Conservation (phyloP, 805 yeast genomes). For the Debaryomyces castellii region DNA sequence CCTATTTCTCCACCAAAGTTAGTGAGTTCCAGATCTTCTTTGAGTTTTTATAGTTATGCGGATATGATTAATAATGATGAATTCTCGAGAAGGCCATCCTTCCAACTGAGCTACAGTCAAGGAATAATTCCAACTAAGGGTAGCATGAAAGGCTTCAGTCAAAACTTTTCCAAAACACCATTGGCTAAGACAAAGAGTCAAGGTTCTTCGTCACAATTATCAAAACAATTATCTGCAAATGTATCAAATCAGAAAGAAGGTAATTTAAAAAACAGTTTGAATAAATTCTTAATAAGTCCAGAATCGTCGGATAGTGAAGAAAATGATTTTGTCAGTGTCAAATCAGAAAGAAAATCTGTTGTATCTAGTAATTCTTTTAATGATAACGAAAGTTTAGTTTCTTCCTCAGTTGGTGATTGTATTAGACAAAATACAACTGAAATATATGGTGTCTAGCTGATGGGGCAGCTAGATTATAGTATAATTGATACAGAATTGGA, state of each 20-base stretch:
- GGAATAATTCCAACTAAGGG: slow-evolving; percentile 5
- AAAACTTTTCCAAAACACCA: slow-evolving; percentile 7
- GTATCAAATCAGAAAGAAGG: slow-evolving; percentile 4
- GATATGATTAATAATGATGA: slow-evolving; percentile 75
- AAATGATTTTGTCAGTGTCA: slow-evolving; percentile 8
- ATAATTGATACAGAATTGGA: background rate
- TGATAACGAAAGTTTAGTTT: slow-evolving; percentile 38
- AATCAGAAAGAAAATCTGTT: slow-evolving; percentile 10
- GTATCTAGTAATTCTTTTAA: slow-evolving; percentile 10
- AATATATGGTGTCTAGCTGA: slow-evolving; percentile 21
- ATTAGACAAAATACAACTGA: slow-evolving; percentile 39
- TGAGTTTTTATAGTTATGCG: slow-evolving; percentile 72
- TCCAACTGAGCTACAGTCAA: slow-evolving; percentile 27
- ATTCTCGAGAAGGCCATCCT: slow-evolving; percentile 59
- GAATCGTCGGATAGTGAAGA: slow-evolving; percentile 27
- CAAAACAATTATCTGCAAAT: slow-evolving; percentile 20
- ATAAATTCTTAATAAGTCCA: slow-evolving; percentile 24
- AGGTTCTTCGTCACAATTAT: slow-evolving; percentile 18
- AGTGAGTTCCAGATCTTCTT: slow-evolving; percentile 33
- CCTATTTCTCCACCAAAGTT: slow-evolving; percentile 44
- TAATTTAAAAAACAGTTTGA: background rate
- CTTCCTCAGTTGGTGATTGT: slow-evolving; percentile 40
- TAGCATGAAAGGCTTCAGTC: background rate
- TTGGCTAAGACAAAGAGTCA: slow-evolving; percentile 9
- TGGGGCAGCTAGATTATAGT: background rate